Percentiles rank a stretch among this genome's conserved stretches.
phyloP scores from a whole-genome alignment of 2,329 filamentous ascomycete species.

The Elsinoe arachidis region DNA sequence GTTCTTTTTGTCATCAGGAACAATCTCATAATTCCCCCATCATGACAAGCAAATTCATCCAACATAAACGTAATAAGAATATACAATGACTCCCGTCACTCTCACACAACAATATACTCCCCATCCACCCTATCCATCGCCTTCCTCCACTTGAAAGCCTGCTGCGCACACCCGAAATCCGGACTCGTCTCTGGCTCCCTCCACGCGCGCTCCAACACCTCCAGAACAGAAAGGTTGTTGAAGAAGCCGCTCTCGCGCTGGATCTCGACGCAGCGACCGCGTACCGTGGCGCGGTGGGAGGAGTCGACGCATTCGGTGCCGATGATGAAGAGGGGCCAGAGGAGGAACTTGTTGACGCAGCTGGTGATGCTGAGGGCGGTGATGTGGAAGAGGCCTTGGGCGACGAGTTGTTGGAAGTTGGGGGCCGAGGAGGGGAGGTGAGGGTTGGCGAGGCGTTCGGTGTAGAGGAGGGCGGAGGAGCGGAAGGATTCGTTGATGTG shows the following conservation, averaged over 20 bases:
- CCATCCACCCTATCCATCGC: constrained; percentile 44
- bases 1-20: not conserved
- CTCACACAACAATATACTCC: constrained; percentile 44
- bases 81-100: not conserved
- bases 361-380: constrained; percentile 64
- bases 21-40: not conserved
- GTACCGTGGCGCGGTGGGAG: constrained; percentile 68
- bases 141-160: constrained; percentile 41
- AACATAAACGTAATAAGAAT: not conserved
- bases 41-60: not conserved
- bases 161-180: constrained; percentile 20
- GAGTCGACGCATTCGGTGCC: constrained; percentile 83
- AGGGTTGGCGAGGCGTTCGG: constrained; percentile 75
- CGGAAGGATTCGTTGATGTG: constrained; percentile 87
- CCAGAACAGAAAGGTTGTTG: constrained; percentile 81
- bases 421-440: constrained; percentile 61
- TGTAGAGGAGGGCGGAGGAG: constrained; percentile 80
- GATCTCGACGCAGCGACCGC: constrained; percentile 74
- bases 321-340: constrained; percentile 88
- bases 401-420: constrained; percentile 75
- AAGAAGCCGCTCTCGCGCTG: constrained; percentile 84
- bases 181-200: constrained; percentile 25
- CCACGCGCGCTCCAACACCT: constrained; percentile 82
- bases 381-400: constrained; percentile 74
- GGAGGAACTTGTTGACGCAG: constrained; percentile 73